A percentile compares a stretch with the other conserved stretches of the same genome.
phyloP scores from a whole-genome alignment of 1,139 yeast genomes.

The Saccharomycopsis hybrid region DNA sequence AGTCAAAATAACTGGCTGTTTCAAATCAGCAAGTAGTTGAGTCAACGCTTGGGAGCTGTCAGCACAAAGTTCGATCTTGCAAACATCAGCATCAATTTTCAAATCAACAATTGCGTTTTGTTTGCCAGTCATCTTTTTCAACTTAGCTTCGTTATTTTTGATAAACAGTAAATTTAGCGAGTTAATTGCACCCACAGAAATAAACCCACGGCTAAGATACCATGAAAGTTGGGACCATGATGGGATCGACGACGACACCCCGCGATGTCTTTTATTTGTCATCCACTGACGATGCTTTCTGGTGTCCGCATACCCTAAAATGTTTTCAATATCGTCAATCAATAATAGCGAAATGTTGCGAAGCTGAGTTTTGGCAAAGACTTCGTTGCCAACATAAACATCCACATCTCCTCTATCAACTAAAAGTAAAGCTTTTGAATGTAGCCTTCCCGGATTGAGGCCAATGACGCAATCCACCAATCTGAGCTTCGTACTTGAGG shows the following conservation, averaged over 20 bases:
- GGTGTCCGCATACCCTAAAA: slow-evolving; percentile 26
- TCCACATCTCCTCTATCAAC: slow-evolving; percentile 50
- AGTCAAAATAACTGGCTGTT: slow-evolving; percentile 53
- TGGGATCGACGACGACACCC: slow-evolving; percentile 17
- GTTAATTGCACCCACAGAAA: slow-evolving; percentile 39
- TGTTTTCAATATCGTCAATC: slow-evolving; percentile 48
- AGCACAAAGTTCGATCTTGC: slow-evolving; percentile 64
- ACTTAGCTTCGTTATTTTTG: slow-evolving; percentile 24
- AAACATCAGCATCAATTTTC: slow-evolving; percentile 43
- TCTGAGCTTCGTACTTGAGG: slow-evolving; percentile 37
- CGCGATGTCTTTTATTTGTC: slow-evolving; percentile 15
- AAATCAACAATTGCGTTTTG: slow-evolving; percentile 35
- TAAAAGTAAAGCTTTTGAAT: slow-evolving; percentile 45
- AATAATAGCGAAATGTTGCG: slow-evolving; percentile 42
- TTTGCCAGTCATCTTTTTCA: slow-evolving; percentile 21
- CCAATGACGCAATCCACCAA: slow-evolving; percentile 51
- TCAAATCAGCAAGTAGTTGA: slow-evolving; percentile 65
- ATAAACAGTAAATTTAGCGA: slow-evolving; percentile 33
- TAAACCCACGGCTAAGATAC: slow-evolving; percentile 37
- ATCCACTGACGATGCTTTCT: slow-evolving; percentile 23
- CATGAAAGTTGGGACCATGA: slow-evolving; percentile 32
- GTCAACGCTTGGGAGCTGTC: slow-evolving; percentile 72
- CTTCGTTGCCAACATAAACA: slow-evolving; percentile 31
- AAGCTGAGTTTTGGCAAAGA: slow-evolving; percentile 39
- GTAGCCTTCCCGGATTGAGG: slow-evolving; percentile 51